phyloP scores from a whole-genome alignment of 78 protist genomes.

The Polysphondylium violaceum region DNA sequence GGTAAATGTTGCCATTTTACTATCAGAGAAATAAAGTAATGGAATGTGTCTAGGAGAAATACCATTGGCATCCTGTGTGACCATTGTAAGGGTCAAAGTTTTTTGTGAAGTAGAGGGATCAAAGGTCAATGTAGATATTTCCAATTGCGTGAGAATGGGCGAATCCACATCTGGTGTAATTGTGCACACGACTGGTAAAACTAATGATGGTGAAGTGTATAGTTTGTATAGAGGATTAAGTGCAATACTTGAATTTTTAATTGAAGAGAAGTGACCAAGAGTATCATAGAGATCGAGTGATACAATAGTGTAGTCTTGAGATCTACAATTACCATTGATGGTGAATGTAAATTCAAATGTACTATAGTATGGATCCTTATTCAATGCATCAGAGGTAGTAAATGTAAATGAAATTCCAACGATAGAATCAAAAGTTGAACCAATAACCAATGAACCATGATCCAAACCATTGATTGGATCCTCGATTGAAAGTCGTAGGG shows the following conservation, averaged over 20 bases:
- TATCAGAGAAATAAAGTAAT: too few species aligned
- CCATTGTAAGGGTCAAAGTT: too few species aligned
- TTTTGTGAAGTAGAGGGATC: too few species aligned
- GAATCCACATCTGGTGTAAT: too few species aligned
- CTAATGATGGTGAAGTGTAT: too few species aligned
- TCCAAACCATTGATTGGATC: constrained; percentile 10
- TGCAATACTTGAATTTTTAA: background rate
- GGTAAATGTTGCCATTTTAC: too few species aligned
- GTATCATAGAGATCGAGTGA: background rate
- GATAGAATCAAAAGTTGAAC: background rate
- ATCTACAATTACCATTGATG: background rate
- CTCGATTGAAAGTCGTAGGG: background rate
- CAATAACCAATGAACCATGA: background rate
- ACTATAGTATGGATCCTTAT: background rate
- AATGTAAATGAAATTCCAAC: constrained; percentile 6
- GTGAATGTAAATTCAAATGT: background rate
- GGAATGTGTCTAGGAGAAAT: too few species aligned
- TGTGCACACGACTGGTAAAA: too few species aligned
- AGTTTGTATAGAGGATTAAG: background rate
- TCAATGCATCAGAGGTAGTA: background rate
- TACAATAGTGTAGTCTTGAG: background rate
- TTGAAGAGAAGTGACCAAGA: background rate
- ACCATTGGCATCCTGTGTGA: too few species aligned
- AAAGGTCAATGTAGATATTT: too few species aligned
- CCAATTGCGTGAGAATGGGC: too few species aligned